Base-by-base conservation (phyloP, 768 basidiomycete species). In the Lentinus brumalis region DNA sequence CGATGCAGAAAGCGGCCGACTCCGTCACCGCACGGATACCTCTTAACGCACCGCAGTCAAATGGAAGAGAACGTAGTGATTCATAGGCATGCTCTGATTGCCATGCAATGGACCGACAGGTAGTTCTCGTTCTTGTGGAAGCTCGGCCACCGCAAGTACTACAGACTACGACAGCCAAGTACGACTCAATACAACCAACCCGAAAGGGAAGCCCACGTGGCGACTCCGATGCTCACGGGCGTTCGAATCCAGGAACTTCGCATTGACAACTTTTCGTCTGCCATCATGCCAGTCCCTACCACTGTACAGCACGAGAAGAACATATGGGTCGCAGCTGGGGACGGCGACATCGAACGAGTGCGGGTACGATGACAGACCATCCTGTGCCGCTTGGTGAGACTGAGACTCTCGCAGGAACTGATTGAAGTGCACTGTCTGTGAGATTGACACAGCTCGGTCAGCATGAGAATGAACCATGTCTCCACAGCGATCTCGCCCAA, bases 311-410 rank as follows among this genome's bases (percentile, higher is more conserved):
- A 51, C 16, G 64, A 71, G 60, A 84, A 83, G 71, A 96, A 96
- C 75, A 88, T 97, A 47, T 97, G 95, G 95, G 84, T 97, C 39
- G 95, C 95, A 47, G 92, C 95, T 0, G 89, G 86, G 49, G 95
- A 97, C 70, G 95, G 95, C 45, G 91, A 97, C 76, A 74, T 96
- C 38, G 75, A 75, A n/a, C 80, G 89, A 51, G 86, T 97, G 41
- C 80, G 78, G 75, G 94, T 93, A 58, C 51, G 82, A 16, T 63
- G n/a, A 18, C n/a, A 70, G 32, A 29, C 10, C 40, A 45, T 26
- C 32, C 29, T 35, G 54, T 58, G 9, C 4, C 53, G 44, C 16
- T 16, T 45, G 21, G 6, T 26, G 4, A 14, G 14, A 14, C 46
- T 49, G 46, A 49, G 46, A 18, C 2, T 26, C 26, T 18, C 21